A percentile compares a stretch with the other conserved stretches of the same genome.
Evolutionary conservation across 495 filamentous ascomycete species (phyloP).

Genomic region (Penicillium cosmopolitanum): DNA sequence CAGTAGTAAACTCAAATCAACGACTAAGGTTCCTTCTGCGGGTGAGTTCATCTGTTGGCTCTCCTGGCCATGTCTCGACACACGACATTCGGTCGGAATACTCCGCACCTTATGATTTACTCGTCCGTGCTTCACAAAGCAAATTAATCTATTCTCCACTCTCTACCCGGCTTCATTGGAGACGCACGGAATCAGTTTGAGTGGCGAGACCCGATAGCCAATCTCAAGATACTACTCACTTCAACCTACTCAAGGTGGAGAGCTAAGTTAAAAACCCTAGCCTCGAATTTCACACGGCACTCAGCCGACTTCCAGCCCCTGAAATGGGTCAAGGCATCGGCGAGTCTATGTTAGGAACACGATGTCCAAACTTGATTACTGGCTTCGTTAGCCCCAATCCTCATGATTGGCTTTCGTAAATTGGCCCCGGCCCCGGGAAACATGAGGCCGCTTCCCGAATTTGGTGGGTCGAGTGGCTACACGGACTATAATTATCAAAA

Average conservation of each 20-base stretch:
- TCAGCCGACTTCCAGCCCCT: background rate
- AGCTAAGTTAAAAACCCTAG: too few species aligned
- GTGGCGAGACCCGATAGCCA: too few species aligned
- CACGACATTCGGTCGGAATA: too few species aligned
- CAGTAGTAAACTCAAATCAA: background rate
- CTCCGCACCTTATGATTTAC: too few species aligned
- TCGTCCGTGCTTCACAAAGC: too few species aligned
- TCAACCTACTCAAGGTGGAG: too few species aligned
- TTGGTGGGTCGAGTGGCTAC: background rate
- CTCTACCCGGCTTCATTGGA: too few species aligned
- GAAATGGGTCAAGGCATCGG: background rate
- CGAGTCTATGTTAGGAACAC: too few species aligned
- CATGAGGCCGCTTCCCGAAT: background rate
- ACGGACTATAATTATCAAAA: background rate
- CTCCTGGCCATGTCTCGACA: background rate
- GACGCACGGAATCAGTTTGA: too few species aligned
- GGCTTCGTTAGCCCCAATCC: background rate
- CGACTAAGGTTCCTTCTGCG: background rate
- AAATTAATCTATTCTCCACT: too few species aligned
- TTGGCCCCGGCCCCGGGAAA: too few species aligned
- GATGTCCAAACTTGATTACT: background rate
- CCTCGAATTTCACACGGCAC: background rate
- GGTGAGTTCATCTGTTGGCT: background rate
- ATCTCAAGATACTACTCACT: too few species aligned
- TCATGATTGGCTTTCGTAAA: background rate